A percentile compares a stretch with the other conserved stretches of the same genome.
Conservation (phyloP, 345 rosid species). For the Acer yangbiense region DNA sequence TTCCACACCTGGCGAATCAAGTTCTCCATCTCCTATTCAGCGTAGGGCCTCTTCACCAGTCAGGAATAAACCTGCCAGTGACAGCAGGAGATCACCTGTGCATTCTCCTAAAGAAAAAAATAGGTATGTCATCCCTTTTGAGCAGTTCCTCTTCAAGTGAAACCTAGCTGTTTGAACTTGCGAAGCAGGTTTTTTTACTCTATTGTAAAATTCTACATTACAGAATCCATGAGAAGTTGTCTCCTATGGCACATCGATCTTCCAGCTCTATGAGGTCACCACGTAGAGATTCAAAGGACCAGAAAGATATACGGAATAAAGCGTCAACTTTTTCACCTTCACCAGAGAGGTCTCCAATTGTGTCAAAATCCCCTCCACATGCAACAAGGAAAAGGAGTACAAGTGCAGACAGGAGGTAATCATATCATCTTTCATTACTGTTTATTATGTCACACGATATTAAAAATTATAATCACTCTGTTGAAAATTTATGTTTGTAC, state of each 20-base stretch:
- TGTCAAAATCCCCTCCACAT: conserved; percentile 26
- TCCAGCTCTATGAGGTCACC: conserved; percentile 28
- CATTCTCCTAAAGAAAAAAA: conserved; percentile 47
- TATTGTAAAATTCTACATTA: conserved; percentile 7
- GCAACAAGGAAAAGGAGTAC: conserved; percentile 22
- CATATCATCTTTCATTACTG: neutral
- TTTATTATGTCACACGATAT: neutral
- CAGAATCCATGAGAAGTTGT: conserved; percentile 30
- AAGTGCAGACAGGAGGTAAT: conserved; percentile 41
- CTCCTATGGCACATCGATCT: conserved; percentile 19
- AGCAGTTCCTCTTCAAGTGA: neutral
- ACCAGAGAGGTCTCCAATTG: conserved; percentile 30
- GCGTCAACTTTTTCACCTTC: conserved; percentile 29
- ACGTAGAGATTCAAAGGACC: conserved; percentile 18
- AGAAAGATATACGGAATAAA: conserved; percentile 21
- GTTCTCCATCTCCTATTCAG: conserved; percentile 51
- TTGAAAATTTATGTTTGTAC: neutral
- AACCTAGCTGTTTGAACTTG: neutral
- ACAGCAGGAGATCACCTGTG: conserved; percentile 39
- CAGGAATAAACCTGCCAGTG: conserved; percentile 40
- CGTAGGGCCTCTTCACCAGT: conserved; percentile 46
- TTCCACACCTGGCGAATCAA: conserved; percentile 35
- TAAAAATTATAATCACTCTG: neutral
- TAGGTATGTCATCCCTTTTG: conserved; percentile 41
- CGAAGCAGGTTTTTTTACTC: neutral